Base-by-base conservation (phyloP, 192 early-diverging fungal species). In the Polychytrium aggregatum region DNA sequence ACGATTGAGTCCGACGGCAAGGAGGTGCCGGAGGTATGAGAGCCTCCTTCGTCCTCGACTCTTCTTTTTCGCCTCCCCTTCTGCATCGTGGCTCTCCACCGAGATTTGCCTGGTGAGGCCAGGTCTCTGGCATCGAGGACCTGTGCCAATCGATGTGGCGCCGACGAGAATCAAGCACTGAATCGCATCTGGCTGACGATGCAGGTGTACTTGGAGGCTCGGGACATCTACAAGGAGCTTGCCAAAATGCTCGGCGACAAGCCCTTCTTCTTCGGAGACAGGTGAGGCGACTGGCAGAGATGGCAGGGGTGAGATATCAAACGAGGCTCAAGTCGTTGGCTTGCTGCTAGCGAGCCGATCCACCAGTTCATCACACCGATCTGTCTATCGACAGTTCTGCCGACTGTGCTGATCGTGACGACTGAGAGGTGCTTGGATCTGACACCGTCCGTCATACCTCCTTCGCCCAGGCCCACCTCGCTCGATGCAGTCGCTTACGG, bases 401-500 rank as follows among this genome's bases (percentile, higher is more conserved):
- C 11, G 31, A 33, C 31, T 33, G 6, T 4, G 6, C 11, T 33
- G 31, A 4, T 33, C 11, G 31, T n/a, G n/a, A n/a, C n/a, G n/a
- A n/a, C n/a, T n/a, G n/a, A n/a, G n/a, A n/a, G n/a, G n/a, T n/a
- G n/a, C n/a, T n/a, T n/a, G n/a, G n/a, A n/a, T n/a, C n/a, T n/a
- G n/a, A n/a, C n/a, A n/a, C n/a, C n/a, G n/a, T 28, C 9, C 35
- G 20, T 42, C 37, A 42, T 38, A 25, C 5, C 41, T 30, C 17
- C 29, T 44, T 27, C 9, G 37, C 11, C 8, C 48, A 81, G 74
- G 10, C 78, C 86, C 2, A 76, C 79, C 10, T 74, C 82, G 13
- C 63, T 93, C 7, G 92, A 96, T 59, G 79, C 82, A 9, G 66
- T 90, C 29, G 83, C 73, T 10, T 96, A 82, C 61, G 87, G 83